Conservation (phyloP, 179 eudicot species). For the Silene vulgaris region DNA sequence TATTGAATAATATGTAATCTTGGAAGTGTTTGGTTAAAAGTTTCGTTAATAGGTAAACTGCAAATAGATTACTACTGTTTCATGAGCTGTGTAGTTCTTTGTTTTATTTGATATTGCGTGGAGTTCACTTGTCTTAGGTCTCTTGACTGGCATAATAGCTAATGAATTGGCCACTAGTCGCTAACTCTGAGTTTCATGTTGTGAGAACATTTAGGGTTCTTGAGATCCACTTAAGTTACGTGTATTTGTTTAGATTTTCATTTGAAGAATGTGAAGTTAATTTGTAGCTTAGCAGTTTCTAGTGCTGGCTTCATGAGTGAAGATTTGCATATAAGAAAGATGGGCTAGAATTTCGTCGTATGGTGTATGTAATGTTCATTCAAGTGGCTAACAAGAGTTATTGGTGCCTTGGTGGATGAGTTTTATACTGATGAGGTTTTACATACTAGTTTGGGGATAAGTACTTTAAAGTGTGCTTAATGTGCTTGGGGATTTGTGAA, state of each 20-base stretch:
- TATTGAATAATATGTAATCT: too few species aligned
- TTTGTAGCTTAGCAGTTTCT: too few species aligned
- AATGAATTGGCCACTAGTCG: neutral
- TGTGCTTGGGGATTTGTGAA: too few species aligned
- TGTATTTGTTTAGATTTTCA: neutral
- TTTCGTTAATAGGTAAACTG: neutral
- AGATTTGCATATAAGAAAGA: too few species aligned
- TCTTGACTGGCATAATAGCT: neutral
- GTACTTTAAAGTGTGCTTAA: too few species aligned
- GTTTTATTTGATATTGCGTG: neutral
- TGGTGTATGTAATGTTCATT: too few species aligned
- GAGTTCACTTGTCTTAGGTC: neutral
- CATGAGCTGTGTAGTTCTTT: neutral
- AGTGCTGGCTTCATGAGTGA: too few species aligned
- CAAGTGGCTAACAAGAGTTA: too few species aligned
- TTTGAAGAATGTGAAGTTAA: neutral
- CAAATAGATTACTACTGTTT: neutral
- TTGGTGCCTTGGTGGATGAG: too few species aligned
- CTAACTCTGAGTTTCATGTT: neutral
- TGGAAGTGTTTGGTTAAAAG: neutral
- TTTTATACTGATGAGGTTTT: too few species aligned
- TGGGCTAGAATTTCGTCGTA: too few species aligned
- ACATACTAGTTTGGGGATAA: too few species aligned
- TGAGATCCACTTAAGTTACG: neutral
- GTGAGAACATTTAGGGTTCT: neutral